These are phyloP conservation scores for Yarrowia sp. DNA, from an alignment of 805 yeast genomes.

Conservation along the genomic window DNA sequence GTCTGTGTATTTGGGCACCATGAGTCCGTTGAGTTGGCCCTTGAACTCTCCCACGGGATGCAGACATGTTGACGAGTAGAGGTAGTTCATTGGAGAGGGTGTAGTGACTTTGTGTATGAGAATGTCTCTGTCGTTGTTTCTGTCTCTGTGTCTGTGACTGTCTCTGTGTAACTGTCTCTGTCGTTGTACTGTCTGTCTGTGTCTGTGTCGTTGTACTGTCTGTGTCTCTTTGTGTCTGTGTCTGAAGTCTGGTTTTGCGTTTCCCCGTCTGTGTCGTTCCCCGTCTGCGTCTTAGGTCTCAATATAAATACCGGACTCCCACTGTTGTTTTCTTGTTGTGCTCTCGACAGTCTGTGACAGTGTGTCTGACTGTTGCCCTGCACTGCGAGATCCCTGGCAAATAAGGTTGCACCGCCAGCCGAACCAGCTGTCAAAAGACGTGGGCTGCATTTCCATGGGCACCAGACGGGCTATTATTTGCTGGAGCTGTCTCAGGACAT, in stretches of 20 bases:
- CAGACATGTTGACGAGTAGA: constrained; percentile 9
- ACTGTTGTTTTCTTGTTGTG: no score
- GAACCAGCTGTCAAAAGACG: background rate
- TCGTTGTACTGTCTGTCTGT: background rate
- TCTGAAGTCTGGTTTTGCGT: no score
- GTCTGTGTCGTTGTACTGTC: background rate
- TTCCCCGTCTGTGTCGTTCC: no score
- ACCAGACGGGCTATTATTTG: no score
- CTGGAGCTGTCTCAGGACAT: no score
- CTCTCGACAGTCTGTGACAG: no score
- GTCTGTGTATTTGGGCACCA: background rate
- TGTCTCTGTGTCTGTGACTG: no score
- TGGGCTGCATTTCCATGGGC: no score
- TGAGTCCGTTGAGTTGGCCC: constrained; percentile 3
- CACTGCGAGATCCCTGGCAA: background rate
- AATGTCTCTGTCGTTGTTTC: no score
- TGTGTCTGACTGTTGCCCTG: no score
- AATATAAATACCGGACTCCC: no score
- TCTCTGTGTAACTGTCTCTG: background rate
- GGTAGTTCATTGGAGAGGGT: background rate
- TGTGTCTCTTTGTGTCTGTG: background rate
- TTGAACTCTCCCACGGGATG: constrained; percentile 23
- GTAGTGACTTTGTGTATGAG: background rate
- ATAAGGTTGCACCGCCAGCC: background rate
- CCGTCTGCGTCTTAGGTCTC: no score